phyloP scores from a whole-genome alignment of 257 asterid genomes.

The Prunella vulgaris region DNA sequence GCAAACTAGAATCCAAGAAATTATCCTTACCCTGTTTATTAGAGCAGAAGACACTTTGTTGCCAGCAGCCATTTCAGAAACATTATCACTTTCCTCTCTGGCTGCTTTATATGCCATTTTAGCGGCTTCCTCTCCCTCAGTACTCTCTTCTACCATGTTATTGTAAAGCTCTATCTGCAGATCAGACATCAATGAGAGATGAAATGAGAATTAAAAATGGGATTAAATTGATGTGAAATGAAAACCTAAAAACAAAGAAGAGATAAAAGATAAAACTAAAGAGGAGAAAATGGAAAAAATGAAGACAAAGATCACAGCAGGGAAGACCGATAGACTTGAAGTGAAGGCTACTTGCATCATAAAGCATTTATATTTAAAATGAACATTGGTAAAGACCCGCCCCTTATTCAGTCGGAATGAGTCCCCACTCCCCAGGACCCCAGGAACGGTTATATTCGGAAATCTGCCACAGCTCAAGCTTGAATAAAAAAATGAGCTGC shows the following conservation, averaged over 20 bases:
- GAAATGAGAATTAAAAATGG: not conserved
- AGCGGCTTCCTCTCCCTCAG: slow-evolving; percentile 71
- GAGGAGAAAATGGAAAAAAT: slow-evolving; percentile 12
- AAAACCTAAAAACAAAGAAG: not conserved
- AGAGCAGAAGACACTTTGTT: slow-evolving; percentile 85
- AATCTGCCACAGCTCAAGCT: slow-evolving; percentile 1
- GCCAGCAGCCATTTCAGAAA: slow-evolving; percentile 56
- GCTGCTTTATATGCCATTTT: slow-evolving; percentile 83
- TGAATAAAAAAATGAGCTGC: slow-evolving; percentile 1
- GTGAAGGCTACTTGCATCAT: not conserved
- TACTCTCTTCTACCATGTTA: slow-evolving; percentile 79
- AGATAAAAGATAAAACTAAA: not conserved
- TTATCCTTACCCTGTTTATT: slow-evolving; percentile 67
- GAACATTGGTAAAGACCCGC: not conserved
- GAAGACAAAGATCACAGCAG: not conserved
- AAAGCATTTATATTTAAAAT: not conserved
- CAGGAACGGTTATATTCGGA: not conserved
- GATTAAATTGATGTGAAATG: not conserved
- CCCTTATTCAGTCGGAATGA: too few relatives aligned
- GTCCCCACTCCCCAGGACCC: too few relatives aligned
- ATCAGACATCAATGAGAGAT: slow-evolving; percentile 19
- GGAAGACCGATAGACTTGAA: not conserved
- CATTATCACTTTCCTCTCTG: slow-evolving; percentile 64
- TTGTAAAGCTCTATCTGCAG: slow-evolving; percentile 82
- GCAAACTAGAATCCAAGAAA: slow-evolving; percentile 13